Evolutionary conservation across 805 yeast genomes (phyloP), one percentile per base, ranked within the genome.

Genomic region (Ogataea pilisensis): DNA sequence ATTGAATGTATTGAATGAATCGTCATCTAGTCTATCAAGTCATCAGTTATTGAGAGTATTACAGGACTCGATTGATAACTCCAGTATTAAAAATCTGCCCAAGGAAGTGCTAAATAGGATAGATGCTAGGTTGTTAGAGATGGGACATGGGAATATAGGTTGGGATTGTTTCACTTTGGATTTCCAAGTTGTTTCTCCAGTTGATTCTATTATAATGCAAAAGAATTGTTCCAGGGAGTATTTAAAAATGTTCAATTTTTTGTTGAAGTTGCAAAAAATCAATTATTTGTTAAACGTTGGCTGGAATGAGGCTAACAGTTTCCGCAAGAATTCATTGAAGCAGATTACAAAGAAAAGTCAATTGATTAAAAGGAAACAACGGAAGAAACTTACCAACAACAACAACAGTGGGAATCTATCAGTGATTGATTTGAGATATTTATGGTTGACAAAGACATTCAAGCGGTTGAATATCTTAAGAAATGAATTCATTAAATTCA

Each of bases 91-190:
- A 40, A 65, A 65, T 54, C 60, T 55, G 34, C 38, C 65, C 5
- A 57, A 63, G 2, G 65, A 60, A 14, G 69, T 76, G 8, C 57
- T 76, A 11, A 65, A 72, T 33, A 63, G 85, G 37, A 57, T 91
- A 11, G 98, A 93, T 66, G 96, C 96, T 0, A 69, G 96, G 34
- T 70, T 90, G 18, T 68, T 90, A 36, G 88, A 84, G 43, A 64
- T 83, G 36, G 81, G 81, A 3, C 86, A 82, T 50, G 83, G 87
- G 0, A 80, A 45, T 22, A 63, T 78, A 37, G 96, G 96, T 1
- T 90, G 96, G 96, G 95, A 90, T 56, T 88, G 85, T 2, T 90
- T 91, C 58, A 87, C 96, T 0, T 65, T 90, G 28, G 97, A 89
- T 55, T 93, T 85, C 59, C 67, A 74, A 39, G 58, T 75, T 4